Conservation (phyloP, 139 green algal genomes). For the Microglena sp. region DNA sequence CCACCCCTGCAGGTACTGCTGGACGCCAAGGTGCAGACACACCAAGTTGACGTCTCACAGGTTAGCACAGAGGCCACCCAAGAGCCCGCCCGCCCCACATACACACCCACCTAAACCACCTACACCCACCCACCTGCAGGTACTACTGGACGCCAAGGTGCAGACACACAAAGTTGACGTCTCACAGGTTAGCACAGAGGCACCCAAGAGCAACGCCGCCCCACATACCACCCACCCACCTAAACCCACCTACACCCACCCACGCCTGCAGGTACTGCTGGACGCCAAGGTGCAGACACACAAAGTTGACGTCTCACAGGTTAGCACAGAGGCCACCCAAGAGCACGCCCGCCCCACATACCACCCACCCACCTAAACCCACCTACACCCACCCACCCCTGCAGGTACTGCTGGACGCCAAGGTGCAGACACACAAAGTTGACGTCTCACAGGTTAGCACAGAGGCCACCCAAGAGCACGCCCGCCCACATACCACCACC, state of each 20-base stretch:
- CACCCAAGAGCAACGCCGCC: constrained; percentile 52
- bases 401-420: constrained; percentile 26
- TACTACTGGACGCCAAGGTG: constrained; percentile 38
- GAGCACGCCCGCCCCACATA: too few species aligned
- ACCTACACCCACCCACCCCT: too few species aligned
- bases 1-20: constrained; percentile 7
- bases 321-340: constrained; percentile 71
- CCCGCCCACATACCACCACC: background rate
- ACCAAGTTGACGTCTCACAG: constrained; percentile 43
- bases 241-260: background rate
- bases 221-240: background rate
- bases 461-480: constrained; percentile 59
- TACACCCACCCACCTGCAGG: constrained; percentile 6
- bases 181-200: constrained; percentile 40
- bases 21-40: constrained; percentile 43
- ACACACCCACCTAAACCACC: too few species aligned
- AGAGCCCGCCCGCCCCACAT: too few species aligned
- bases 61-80: constrained; percentile 53
- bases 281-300: constrained; percentile 45
- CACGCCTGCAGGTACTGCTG: constrained; percentile 5
- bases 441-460: constrained; percentile 41
- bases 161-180: constrained; percentile 48
- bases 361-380: too few species aligned
- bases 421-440: constrained; percentile 49
- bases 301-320: constrained; percentile 43